phyloP scores from a whole-genome alignment of 2,329 filamentous ascomycete genomes.

The Clonostachys chloroleuca region DNA sequence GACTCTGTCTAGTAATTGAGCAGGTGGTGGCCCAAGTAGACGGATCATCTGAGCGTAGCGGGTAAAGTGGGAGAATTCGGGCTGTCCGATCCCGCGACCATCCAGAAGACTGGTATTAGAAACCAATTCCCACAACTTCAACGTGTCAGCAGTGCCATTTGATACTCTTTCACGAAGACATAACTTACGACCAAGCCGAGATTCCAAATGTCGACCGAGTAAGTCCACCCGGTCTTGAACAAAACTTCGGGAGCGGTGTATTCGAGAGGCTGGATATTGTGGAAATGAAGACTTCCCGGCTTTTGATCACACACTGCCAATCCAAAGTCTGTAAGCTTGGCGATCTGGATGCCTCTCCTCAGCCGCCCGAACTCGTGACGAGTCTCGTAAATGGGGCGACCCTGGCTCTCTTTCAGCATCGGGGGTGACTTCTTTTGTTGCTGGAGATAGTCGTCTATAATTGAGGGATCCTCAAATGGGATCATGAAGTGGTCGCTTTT shows the following conservation, averaged over 20 bases:
- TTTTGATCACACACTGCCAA: constrained; percentile 14
- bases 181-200: constrained; percentile 17
- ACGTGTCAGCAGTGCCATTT: constrained; percentile 3
- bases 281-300: constrained; percentile 12
- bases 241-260: constrained; percentile 22
- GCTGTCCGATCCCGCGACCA: constrained; percentile 2
- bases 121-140: constrained; percentile 17
- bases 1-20: constrained; percentile 12
- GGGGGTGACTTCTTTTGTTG: constrained; percentile 14
- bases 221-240: constrained; percentile 19
- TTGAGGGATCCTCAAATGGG: constrained; percentile 12
- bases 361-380: constrained; percentile 13
- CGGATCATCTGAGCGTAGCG: constrained; percentile 20
- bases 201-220: constrained; percentile 21
- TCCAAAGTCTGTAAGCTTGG: constrained; percentile 16
- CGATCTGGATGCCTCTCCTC: constrained; percentile 11
- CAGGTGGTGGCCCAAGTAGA: constrained; percentile 16
- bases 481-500: constrained; percentile 17
- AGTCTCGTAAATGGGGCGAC: constrained; percentile 13
- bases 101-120: constrained; percentile 17
- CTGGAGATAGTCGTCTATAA: constrained; percentile 12
- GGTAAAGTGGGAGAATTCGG: too few relatives aligned
- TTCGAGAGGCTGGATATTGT: constrained; percentile 19
- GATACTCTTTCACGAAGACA: not conserved
- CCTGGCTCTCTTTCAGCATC: constrained; percentile 10